A percentile compares a stretch with the other conserved stretches of the same genome.
These are phyloP conservation scores for Sonneratia alba DNA, from an alignment of 345 rosid species.

Conservation along the genomic window DNA sequence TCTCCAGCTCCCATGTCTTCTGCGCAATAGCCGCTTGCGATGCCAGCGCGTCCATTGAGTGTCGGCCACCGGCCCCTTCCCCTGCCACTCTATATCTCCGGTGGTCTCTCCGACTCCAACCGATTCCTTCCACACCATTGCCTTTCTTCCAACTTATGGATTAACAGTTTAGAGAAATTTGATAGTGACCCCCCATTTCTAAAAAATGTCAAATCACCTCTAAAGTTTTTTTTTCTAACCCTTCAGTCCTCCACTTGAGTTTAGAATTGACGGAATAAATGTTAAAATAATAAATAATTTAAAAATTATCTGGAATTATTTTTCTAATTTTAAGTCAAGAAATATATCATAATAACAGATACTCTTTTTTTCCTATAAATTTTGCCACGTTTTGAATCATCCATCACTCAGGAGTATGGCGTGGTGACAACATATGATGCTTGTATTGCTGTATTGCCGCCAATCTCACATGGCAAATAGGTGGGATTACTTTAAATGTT, in stretches of 20 bases:
- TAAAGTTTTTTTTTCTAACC: not conserved
- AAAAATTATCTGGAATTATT: no score
- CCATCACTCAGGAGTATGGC: no score
- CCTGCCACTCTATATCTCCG: not conserved
- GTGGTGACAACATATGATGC: no score
- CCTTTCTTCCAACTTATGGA: not conserved
- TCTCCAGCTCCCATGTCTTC: constrained; percentile 98
- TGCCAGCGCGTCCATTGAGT: constrained; percentile 29
- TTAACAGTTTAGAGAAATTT: not conserved
- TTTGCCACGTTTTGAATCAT: no score
- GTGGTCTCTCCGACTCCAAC: not conserved
- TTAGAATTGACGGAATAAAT: no score
- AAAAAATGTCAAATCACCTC: not conserved
- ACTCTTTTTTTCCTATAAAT: no score
- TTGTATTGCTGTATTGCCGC: no score
- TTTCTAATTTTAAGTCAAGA: no score
- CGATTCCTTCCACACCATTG: not conserved
- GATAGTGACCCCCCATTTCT: not conserved
- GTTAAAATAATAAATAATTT: no score
- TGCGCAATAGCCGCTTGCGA: constrained; percentile 58
- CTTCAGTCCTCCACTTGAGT: not conserved
- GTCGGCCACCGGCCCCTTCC: not conserved
- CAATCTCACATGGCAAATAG: no score
- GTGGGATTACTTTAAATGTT: no score
- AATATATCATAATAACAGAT: no score